Evolutionary conservation across 345 rosid genomes (phyloP), one percentile per base, ranked within the genome.

Genomic region (Kernera saxatilis): DNA sequence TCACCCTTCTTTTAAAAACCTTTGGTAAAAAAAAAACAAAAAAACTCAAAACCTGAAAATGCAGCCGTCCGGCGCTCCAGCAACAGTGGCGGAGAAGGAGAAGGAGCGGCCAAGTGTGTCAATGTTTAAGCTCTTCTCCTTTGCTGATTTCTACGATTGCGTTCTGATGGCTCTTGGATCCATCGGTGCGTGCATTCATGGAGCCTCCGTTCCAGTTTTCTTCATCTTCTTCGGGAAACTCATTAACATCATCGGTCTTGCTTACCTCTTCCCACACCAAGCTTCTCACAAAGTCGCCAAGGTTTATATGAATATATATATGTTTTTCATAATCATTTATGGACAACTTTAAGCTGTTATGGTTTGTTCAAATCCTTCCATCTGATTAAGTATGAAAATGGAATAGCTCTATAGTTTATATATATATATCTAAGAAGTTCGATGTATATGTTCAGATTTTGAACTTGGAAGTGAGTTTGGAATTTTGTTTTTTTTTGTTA

Each of bases 121-220:
- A 18, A 30, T 88, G 39, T 30, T 88, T 4, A 94, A 94, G 63
- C 71, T 94, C 3, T 94, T 94, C 75, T 72, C 88, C 12, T 91
- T 86, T 80, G 96, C 99, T 8, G 99, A 94, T 65, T 80, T 23
- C 22, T 84, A 85, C 51, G 99, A 94, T 55, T 82, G 55, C 43
- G 78, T 89, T 52, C 67, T 94, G 43, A 94, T 94, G 99, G 77
- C 66, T 14, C 19, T 91, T 40, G 99, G 99, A 58, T 94, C 99
- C 23, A 63, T 91, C 6, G 96, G 88, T 23, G 99, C 97, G 11
- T 80, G 85, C 62, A 27, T 83, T 77, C 99, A 94, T 52, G 99
- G 99, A 3, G 95, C 87, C 74, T 91, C 99, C 0, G 96, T 94
- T 11, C 99, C 99, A 12, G 83, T 94, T 10, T 94, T 94, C 84